A percentile compares a stretch with the other conserved stretches of the same genome.
Conservation (phyloP, 2,329 filamentous ascomycete genomes). For the Cytospora paraplurivora region DNA sequence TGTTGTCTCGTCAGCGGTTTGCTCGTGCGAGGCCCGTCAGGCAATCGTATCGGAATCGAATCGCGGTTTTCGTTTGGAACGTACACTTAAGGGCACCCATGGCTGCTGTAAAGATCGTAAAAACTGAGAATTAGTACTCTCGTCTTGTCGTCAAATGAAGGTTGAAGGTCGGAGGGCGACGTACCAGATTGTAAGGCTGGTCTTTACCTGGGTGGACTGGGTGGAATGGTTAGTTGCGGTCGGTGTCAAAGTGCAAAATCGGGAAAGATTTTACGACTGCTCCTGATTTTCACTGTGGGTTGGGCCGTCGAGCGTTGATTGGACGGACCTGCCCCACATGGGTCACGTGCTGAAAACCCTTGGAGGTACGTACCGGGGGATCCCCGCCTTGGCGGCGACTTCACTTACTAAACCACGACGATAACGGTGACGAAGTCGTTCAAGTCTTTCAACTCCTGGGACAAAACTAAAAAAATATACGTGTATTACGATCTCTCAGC, state of each 20-base stretch:
- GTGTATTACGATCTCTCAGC: neutral
- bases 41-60: constrained; percentile 7
- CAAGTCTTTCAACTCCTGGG: neutral
- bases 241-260: constrained; percentile 8
- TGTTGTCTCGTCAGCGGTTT: constrained; percentile 20
- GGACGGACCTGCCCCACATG: neutral
- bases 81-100: constrained; percentile 97
- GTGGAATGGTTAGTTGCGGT: constrained; percentile 11
- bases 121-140: constrained; percentile 33
- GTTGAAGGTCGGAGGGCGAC: constrained; percentile 9
- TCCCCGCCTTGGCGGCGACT: neutral
- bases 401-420: neutral
- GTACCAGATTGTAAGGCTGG: constrained; percentile 25
- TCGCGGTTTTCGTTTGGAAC: constrained; percentile 7
- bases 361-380: neutral
- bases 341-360: constrained; percentile 12
- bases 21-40: constrained; percentile 17
- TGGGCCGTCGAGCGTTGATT: constrained; percentile 17
- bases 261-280: constrained; percentile 18
- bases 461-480: neutral
- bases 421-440: neutral
- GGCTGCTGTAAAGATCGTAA: constrained; percentile 54
- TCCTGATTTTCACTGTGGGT: constrained; percentile 26
- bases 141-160: constrained; percentile 2
- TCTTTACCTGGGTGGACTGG: constrained; percentile 25